Evolutionary conservation across 1,139 yeast genomes (phyloP), one percentile per base, ranked within the genome.

Genomic region (Protomyces arabidopsidicola): DNA sequence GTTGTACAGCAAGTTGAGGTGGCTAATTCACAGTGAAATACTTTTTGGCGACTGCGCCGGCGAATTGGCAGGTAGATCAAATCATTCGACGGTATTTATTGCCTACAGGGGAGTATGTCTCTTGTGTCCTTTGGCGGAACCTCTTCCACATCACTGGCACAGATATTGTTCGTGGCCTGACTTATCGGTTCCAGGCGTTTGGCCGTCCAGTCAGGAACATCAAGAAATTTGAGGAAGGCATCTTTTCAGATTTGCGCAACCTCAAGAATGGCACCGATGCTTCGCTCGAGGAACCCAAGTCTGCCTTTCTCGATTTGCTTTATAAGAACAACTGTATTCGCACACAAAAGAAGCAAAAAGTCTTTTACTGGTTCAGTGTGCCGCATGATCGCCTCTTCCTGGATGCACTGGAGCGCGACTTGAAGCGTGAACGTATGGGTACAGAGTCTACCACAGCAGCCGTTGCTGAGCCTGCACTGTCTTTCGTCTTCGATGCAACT

Each of bases 271-370:
- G 95, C 55, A 80, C 85, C 2, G 96, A 91, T 77, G 97, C 98
- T 3, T 82, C 90, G 2, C 78, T 93, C 65, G 98, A 93, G 74
- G 84, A 84, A 60, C 97, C 98, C 8, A 85, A 90, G 72, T 89
- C 96, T 0, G 87, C 85, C 55, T 90, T 93, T 73, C 79, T 93
- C 66, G 90, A 88, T 68, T 90, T 91, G 70, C 77, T 93, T 54
- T 90, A 87, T 75, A 88, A 87, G 71, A 90, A 93, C 73, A 84
- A 87, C 68, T 91, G 98, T 74, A 80, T 93, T 27, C 81, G 97
- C 70, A 93, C 98, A 0, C 98, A 93, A 72, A 93, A 93, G 79
- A 93, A 93, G 73, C 98, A 93, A 74, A 93, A 93, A 74, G 98
- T 93, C 50, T 93, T 93, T 73, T 90, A 87, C 74, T 93, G 98